Evolutionary conservation across 2,329 filamentous ascomycete species (phyloP), one percentile per base, ranked within the genome.

Genomic region (Epichloe gansuensis): DNA sequence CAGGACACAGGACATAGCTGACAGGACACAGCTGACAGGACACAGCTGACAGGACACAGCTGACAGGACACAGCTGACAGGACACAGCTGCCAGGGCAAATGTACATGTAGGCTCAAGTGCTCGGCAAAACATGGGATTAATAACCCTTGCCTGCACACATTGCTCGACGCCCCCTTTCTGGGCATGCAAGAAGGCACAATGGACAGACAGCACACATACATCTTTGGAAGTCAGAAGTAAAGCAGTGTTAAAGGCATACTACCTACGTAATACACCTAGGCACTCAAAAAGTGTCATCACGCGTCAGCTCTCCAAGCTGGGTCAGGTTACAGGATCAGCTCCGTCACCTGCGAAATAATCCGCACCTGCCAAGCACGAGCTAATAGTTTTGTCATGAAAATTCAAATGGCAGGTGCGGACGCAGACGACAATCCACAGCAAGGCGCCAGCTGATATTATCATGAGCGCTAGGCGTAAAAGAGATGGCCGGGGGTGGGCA

Each of bases 401-500:
- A 31, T n/a, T 39, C 37, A n/a, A 7, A 5, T 39, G 13, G 37
- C 37, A 39, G 37, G 37, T 39, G 37, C 37, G 37, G 39, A n/a
- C 39, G 39, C 15, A 42, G 39, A 42, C 39, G 42, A 44, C 15
- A 23, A 13, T 12, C 6, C 21, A 25, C 17, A 42, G n/a, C 43
- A 46, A 46, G 43, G 21, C 21, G 9, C 23, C 43, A 5, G 21
- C 23, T 31, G 43, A 31, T 8, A 5, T 6, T 12, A n/a, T 25
- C 4, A 44, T 46, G 21, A 31, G 43, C 43, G 43, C 43, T n/a
- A 37, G 28, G 25, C 34, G 34, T 49, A 5, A 38, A 45, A 52
- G 48, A 50, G 42, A 52, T 50, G 53, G 50, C 53, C 49, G 53
- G 53, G 41, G 46, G 50, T 52, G 53, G 46, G 50, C 25, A 8